Base-by-base conservation (phyloP, 2,329 filamentous ascomycete genomes). In the Lithohypha guttulata region DNA sequence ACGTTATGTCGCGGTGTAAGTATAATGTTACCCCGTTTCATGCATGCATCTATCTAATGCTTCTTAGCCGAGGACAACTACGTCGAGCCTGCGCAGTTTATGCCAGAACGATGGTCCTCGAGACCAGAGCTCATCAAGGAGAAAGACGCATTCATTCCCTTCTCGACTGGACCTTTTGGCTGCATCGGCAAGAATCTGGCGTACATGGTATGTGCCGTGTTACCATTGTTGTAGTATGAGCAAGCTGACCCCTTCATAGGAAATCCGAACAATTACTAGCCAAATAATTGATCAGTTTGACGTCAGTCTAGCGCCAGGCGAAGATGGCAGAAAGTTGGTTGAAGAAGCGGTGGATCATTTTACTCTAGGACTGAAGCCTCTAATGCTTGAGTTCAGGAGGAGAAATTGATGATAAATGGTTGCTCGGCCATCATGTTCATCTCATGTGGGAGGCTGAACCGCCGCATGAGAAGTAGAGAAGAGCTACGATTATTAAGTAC, bases 31-130 rank as follows among this genome's bases (percentile, higher is more conserved):
- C 18, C 37, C n/a, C 22, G 18, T 26, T 25, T 15, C 21, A 22
- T 9, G 20, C 13, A 21, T 10, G 33, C 38, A 13, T 29, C 35
- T 22, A 19, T 33, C 23, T 35, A 21, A 29, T 19, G 11, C 13
- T 11, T 18, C 5, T 17, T 14, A 44, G 46, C 45, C 23, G 38
- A 45, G 2, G 38, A 42, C 4, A 49, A 52, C 36, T 55, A 51
- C 33, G 27, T 34, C 3, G 17, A 22, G 3, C 40, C 47, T 8
- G 14, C 33, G 3, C 6, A 34, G 17, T 64, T 63, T 34, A 52
- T 64, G 4, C 61, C 61, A 2, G 60, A 64, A 37, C 51, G 61
- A 18, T 64, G 59, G 59, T 58, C 51, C 2, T 51, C 51, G 3
- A 52, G 51, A 2, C 34, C 44, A 3, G 54, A 62, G 6, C 42